phyloP scores from a whole-genome alignment of 1,139 yeast species.

The Wickerhamomyces sp. region DNA sequence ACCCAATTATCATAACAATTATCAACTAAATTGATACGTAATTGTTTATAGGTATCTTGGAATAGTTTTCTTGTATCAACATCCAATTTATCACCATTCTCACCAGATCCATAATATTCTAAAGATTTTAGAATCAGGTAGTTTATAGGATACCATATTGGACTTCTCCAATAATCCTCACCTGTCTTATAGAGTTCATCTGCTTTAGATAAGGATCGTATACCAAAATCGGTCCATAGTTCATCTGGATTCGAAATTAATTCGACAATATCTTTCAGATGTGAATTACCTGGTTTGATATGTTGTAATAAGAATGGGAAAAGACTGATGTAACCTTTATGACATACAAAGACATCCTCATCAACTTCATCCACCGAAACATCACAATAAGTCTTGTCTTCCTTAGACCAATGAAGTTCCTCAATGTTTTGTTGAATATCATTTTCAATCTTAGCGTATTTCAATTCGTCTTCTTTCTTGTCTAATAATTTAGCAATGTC shows the following conservation, averaged over 20 bases:
- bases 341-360: slow-evolving; percentile 60
- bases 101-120: slow-evolving; percentile 41
- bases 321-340: slow-evolving; percentile 80
- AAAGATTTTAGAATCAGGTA: slow-evolving; percentile 74
- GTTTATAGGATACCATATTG: slow-evolving; percentile 90
- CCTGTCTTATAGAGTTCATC: slow-evolving; percentile 66
- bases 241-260: slow-evolving; percentile 64
- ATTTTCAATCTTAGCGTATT: slow-evolving; percentile 47
- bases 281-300: slow-evolving; percentile 46
- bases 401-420: slow-evolving; percentile 73
- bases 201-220: slow-evolving; percentile 71
- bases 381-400: slow-evolving; percentile 75
- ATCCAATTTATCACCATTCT: slow-evolving; percentile 16
- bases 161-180: slow-evolving; percentile 96
- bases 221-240: slow-evolving; percentile 76
- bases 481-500: slow-evolving; percentile 66
- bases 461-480: slow-evolving; percentile 48
- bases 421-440: slow-evolving; percentile 62
- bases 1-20: slow-evolving; percentile 69
- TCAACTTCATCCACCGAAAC: slow-evolving; percentile 65
- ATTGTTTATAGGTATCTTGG: slow-evolving; percentile 44
- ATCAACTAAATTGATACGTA: slow-evolving; percentile 62
- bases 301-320: slow-evolving; percentile 81
- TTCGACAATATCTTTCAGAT: slow-evolving; percentile 39
- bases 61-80: slow-evolving; percentile 28